Evolutionary conservation across 768 basidiomycete species (phyloP).

Genomic region (Lactarius evosmus): DNA sequence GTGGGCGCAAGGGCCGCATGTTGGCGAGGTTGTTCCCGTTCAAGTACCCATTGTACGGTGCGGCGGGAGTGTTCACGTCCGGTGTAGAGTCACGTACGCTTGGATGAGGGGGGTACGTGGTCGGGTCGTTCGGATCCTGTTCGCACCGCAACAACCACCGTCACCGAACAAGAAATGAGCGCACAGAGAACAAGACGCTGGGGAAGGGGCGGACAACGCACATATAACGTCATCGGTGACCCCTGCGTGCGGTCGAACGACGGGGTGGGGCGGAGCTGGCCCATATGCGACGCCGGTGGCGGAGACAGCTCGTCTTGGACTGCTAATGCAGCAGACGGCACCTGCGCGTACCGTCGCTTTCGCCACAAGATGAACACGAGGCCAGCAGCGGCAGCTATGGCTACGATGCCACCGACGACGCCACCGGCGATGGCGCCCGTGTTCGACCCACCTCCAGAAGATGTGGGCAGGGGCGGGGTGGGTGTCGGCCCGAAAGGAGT

Average conservation of each 20-base stretch:
- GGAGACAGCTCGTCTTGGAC: too few relatives aligned
- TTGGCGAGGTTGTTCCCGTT: too few relatives aligned
- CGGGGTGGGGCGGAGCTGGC: too few relatives aligned
- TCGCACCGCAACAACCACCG: background rate
- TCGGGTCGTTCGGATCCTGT: constrained; percentile 17
- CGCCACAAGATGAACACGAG: background rate
- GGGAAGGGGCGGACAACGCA: background rate
- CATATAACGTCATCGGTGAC: constrained; percentile 6
- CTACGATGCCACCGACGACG: constrained; percentile 6
- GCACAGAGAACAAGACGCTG: too few relatives aligned
- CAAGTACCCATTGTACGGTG: too few relatives aligned
- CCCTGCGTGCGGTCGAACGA: background rate
- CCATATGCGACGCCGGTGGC: too few relatives aligned
- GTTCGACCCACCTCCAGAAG: background rate
- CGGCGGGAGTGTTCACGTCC: background rate
- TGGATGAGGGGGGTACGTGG: constrained; percentile 7
- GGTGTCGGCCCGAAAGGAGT: background rate
- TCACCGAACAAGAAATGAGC: background rate
- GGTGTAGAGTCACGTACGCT: background rate
- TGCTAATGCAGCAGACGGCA: background rate
- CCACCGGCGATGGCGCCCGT: constrained; percentile 11
- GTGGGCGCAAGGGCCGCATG: too few relatives aligned
- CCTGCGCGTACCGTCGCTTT: background rate
- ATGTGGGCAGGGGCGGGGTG: background rate
- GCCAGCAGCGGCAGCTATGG: background rate